Conservation (phyloP, 768 basidiomycete species). For the Suillus lakei region DNA sequence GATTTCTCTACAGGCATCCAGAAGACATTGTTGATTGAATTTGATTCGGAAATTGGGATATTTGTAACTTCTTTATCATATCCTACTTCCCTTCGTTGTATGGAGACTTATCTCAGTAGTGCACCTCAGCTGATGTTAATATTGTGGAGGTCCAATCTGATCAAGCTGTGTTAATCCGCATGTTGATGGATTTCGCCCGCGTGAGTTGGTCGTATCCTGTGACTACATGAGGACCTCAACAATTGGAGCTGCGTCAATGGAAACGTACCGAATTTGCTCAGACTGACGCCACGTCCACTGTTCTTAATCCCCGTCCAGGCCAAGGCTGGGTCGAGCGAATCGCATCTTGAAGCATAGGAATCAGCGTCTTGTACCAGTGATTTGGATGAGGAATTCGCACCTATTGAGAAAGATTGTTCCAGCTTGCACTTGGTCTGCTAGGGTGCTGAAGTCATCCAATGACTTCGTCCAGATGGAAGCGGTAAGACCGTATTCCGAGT, state of each 20-base stretch:
- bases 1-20: background rate
- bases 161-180: conserved; percentile 68
- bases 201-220: conserved; percentile 87
- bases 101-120: background rate
- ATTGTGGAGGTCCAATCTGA: background rate
- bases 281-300: conserved; percentile 88
- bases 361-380: background rate
- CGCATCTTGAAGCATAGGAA: conserved; percentile 55
- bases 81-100: conserved; percentile 85
- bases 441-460: conserved; percentile 60
- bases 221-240: conserved; percentile 10
- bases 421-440: conserved; percentile 76
- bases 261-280: conserved; percentile 83
- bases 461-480: conserved; percentile 96
- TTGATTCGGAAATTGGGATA: conserved; percentile 72
- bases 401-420: conserved; percentile 96
- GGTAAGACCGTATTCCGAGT: conserved; percentile 93
- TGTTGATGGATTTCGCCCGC: conserved; percentile 77
- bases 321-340: conserved; percentile 90
- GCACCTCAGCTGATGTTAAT: background rate
- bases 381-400: conserved; percentile 33
- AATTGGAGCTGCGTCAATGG: background rate
- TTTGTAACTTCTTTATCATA: conserved; percentile 72
- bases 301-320: conserved; percentile 96
- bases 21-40: conserved; percentile 9